phyloP scores from a whole-genome alignment of 2,329 filamentous ascomycete genomes.

The Zymoseptoria brevis region DNA sequence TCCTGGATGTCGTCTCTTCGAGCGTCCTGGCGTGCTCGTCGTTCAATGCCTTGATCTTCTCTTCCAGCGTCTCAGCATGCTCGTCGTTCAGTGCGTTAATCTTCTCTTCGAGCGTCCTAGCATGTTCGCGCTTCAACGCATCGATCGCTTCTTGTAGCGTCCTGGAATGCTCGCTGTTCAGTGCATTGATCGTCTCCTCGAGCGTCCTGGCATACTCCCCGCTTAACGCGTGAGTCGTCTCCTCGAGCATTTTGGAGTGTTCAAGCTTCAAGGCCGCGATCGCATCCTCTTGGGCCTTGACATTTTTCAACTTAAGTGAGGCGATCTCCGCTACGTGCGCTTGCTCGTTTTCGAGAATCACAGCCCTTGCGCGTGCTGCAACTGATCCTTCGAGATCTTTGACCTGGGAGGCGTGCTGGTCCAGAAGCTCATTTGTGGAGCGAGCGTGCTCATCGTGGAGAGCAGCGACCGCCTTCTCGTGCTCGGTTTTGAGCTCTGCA shows the following conservation, averaged over 20 bases:
- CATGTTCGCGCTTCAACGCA: slow-evolving; percentile 6
- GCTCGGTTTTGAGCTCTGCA: slow-evolving; percentile 9
- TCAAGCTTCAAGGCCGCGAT: slow-evolving; percentile 9
- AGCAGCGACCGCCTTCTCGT: slow-evolving; percentile 5
- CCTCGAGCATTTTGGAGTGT: not conserved
- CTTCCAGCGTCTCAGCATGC: not conserved
- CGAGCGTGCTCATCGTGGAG: slow-evolving; percentile 12
- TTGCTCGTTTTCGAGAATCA: slow-evolving; percentile 4
- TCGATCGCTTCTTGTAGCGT: slow-evolving; percentile 9
- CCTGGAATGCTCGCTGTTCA: slow-evolving; percentile 9
- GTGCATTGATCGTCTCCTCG: not conserved
- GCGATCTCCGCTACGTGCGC: slow-evolving; percentile 7
- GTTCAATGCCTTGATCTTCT: not conserved
- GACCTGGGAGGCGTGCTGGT: slow-evolving; percentile 9
- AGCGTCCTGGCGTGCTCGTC: slow-evolving; percentile 1
- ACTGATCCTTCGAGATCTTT: slow-evolving; percentile 14
- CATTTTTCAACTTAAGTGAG: not conserved
- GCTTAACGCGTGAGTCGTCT: slow-evolving; percentile 1
- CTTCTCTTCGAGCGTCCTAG: slow-evolving; percentile 7
- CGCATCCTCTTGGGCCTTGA: slow-evolving; percentile 1
- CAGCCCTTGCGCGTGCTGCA: slow-evolving; percentile 8
- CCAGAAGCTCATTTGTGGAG: slow-evolving; percentile 10
- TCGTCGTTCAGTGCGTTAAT: slow-evolving; percentile 7
- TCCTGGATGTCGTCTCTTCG: slow-evolving; percentile 7
- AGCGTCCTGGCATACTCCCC: slow-evolving; percentile 4